A percentile compares a stretch with the other conserved stretches of the same genome.
These are phyloP conservation scores for Microbotryum scabiosae DNA, from an alignment of 1,284 basidiomycete species.

Conservation along the genomic window DNA sequence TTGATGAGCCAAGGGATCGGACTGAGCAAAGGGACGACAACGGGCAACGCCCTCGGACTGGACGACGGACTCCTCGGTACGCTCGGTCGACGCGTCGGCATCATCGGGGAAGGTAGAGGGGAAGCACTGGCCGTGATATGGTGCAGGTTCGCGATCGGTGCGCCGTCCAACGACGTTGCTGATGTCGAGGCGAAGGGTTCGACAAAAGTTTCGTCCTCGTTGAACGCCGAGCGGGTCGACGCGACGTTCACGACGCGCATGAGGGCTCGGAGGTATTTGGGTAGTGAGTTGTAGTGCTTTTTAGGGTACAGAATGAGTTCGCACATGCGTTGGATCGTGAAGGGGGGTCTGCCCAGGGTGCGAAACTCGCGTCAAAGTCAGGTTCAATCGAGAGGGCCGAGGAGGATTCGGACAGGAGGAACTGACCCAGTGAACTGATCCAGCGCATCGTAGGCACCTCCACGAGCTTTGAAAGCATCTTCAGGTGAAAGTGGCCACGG, in stretches of 20 bases:
- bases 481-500: slow-evolving; percentile 21
- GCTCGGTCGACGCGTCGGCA: not conserved
- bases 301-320: slow-evolving; percentile 69
- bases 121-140: slow-evolving; percentile 1
- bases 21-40: slow-evolving; percentile 24
- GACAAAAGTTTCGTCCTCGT: slow-evolving; percentile 13
- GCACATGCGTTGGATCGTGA: slow-evolving; percentile 84
- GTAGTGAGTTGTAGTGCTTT: slow-evolving; percentile 63
- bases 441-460: slow-evolving; percentile 27
- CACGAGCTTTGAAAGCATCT: slow-evolving; percentile 30
- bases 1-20: slow-evolving; percentile 28
- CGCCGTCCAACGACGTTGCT: not conserved
- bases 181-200: not conserved
- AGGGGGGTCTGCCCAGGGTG: slow-evolving; percentile 53
- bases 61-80: not conserved
- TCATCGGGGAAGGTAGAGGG: not conserved
- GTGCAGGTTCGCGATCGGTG: slow-evolving; percentile 5
- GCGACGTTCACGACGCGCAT: slow-evolving; percentile 80
- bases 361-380: not conserved
- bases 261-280: slow-evolving; percentile 84
- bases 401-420: not conserved
- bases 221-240: slow-evolving; percentile 42
- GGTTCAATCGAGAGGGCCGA: not conserved
- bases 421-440: slow-evolving; percentile 17
- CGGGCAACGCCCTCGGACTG: slow-evolving; percentile 11